Evolutionary conservation across 2,329 filamentous ascomycete species (phyloP), one percentile per base, ranked within the genome.

Genomic region (Aspergillus alliaceus): DNA sequence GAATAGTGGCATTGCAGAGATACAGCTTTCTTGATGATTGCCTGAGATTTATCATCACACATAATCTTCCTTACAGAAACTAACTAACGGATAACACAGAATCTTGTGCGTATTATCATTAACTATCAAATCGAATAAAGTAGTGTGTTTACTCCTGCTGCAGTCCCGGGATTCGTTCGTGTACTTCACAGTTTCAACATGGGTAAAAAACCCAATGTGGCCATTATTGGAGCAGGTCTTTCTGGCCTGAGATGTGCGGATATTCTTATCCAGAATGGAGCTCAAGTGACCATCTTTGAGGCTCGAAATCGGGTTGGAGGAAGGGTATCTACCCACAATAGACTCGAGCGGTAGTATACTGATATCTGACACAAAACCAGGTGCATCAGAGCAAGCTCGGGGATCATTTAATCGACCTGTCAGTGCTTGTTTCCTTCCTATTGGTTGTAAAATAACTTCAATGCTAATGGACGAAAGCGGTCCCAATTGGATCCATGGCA

Each of bases 401-500:
- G 2, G 81, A 80, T 9, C 78, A 84, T 68, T 62, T 77, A 12
- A 79, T 87, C 42, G 85, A 87, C 70, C 71, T 86, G 82, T 85
- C 77, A 64, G 81, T 22, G 4, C 22, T 20, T 15, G 4, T 7
- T 14, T 12, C 8, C 18, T 8, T 24, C 15, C 25, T 2, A 32
- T 4, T 9, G 3, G 8, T 20, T 18, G 8, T 8, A 29, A 1
- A 27, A 25, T 12, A n/a, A 4, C 24, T n/a, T 25, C 9, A 27
- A 53, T 42, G 32, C 63, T 71, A 50, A 67, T 56, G 14, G 27
- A 46, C 47, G 15, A 22, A 29, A 86, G 83, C 12, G 85, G 85
- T 2, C 82, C 85, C 1, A 87, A 87, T 61, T 87, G 85, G 85
- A 86, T 87, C 50, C 85, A 88, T 67, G 85, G 85, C 15, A 83